A percentile compares a stretch with the other conserved stretches of the same genome.
Evolutionary conservation across 768 basidiomycete species (phyloP).

Genomic region (Boletus rubropictus): DNA sequence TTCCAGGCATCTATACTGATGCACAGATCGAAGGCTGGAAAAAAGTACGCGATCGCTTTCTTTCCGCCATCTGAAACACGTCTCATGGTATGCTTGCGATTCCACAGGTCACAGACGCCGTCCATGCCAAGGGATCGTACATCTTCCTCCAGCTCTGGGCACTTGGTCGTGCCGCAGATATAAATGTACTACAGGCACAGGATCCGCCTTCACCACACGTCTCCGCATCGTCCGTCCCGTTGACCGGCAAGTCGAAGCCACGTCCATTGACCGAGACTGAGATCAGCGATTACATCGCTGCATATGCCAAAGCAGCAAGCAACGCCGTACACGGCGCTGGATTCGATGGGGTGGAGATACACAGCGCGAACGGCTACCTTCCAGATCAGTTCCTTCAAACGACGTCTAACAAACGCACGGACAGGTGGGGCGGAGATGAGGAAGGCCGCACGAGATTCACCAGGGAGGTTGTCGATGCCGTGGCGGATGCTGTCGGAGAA

Average conservation of each 20-base stretch:
- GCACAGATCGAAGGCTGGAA: slow-evolving; percentile 54
- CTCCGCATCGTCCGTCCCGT: slow-evolving; percentile 29
- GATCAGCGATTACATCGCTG: slow-evolving; percentile 28
- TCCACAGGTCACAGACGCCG: slow-evolving; percentile 47
- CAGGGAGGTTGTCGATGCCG: slow-evolving; percentile 48
- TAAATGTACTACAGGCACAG: slow-evolving; percentile 26
- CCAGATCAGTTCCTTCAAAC: slow-evolving; percentile 60
- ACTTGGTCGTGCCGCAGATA: slow-evolving; percentile 44
- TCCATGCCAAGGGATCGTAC: slow-evolving; percentile 48
- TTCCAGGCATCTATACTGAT: slow-evolving; percentile 61
- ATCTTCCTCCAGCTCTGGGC: slow-evolving; percentile 52
- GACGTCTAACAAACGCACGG: slow-evolving; percentile 51
- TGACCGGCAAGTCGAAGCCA: slow-evolving; percentile 13
- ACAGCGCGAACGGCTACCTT: slow-evolving; percentile 41
- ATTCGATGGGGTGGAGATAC: slow-evolving; percentile 45
- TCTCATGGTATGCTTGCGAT: not conserved
- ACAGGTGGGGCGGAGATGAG: slow-evolving; percentile 64
- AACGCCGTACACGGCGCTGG: slow-evolving; percentile 35
- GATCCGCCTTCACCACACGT: slow-evolving; percentile 31
- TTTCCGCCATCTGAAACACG: too few relatives aligned
- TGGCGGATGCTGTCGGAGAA: slow-evolving; percentile 47
- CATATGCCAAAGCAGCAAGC: slow-evolving; percentile 29
- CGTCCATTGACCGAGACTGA: slow-evolving; percentile 25
- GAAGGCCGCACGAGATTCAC: slow-evolving; percentile 54
- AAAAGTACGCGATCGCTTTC: slow-evolving; percentile 21